phyloP scores from a whole-genome alignment of 2,329 filamentous ascomycete genomes.

The Diaporthe velutina region DNA sequence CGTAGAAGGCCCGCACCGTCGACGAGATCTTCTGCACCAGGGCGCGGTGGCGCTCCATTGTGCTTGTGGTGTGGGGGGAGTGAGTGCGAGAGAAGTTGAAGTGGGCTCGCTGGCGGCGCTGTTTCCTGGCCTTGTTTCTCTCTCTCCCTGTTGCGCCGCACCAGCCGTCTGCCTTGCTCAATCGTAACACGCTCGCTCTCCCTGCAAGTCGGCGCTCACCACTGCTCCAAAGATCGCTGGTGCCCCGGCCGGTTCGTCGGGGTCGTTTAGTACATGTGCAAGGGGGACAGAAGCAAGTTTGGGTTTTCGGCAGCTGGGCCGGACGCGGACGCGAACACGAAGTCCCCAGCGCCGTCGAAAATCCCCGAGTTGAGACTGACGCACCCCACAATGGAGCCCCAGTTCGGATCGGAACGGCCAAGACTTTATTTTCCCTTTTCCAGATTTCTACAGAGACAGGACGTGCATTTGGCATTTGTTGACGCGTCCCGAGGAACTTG shows the following conservation, averaged over 20 bases:
- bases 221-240: neutral
- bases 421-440: neutral
- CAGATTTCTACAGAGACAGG: neutral
- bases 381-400: constrained; percentile 21
- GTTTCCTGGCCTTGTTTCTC: neutral
- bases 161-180: neutral
- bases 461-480: neutral
- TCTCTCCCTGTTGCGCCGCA: neutral
- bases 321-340: neutral
- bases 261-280: neutral
- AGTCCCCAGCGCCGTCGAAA: neutral
- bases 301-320: constrained; percentile 6
- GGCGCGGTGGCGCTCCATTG: constrained; percentile 65
- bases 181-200: neutral
- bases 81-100: neutral
- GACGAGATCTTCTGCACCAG: constrained; percentile 62
- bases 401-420: neutral
- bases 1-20: constrained; percentile 62
- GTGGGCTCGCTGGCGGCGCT: too few relatives aligned
- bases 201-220: neutral
- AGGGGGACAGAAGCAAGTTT: neutral
- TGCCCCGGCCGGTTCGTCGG: neutral
- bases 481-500: neutral
- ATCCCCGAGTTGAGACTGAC: neutral
- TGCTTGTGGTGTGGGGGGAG: neutral